Base-by-base conservation (phyloP, 148 eudicot genomes). In the Dianthus caryophyllus region DNA sequence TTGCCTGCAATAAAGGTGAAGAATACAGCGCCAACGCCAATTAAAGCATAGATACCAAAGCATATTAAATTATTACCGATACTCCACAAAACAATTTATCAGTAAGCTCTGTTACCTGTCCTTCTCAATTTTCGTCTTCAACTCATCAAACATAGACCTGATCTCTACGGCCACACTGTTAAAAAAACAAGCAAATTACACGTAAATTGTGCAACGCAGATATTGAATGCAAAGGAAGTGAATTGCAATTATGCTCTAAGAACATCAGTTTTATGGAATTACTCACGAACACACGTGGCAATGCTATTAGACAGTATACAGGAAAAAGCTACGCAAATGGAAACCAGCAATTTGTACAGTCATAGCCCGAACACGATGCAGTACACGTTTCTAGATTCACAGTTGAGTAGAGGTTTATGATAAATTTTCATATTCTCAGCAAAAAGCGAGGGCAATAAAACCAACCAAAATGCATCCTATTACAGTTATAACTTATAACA, bases 71-170 rank as follows among this genome's bases (percentile, higher is more conserved):
- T n/a, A n/a, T n/a, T n/a, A n/a, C n/a, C 41, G 26, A 56, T 61
- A 67, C 4, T 39, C 24, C 36, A 27, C 4, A 33, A 2, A 61
- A 17, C 24, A 41, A 68, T 29, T 1, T 16, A 62, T 24, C 24
- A 41, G 18, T 30, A 52, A 29, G 6, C 31, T 36, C 50, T 51
- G 66, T n/a, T 78, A 83, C 98, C 97, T 87, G 66, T 93, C 98
- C 72, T 90, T 93, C 72, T 90, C 96, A 66, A 89, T 77, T 74
- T 90, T 93, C 29, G 73, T 50, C 83, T 83, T 87, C 75, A 90
- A 63, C 74, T 90, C 98, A 55, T 87, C 98, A 44, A 86, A 75
- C 78, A 76, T 84, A 43, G 88, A 80, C 71, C 83, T 84, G 71
- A 93, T 78, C 70, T 84, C 98, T 43, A 84, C 75, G 71, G 96